Conservation (phyloP, 2,329 filamentous ascomycete genomes). For the Xylaria sp. region DNA sequence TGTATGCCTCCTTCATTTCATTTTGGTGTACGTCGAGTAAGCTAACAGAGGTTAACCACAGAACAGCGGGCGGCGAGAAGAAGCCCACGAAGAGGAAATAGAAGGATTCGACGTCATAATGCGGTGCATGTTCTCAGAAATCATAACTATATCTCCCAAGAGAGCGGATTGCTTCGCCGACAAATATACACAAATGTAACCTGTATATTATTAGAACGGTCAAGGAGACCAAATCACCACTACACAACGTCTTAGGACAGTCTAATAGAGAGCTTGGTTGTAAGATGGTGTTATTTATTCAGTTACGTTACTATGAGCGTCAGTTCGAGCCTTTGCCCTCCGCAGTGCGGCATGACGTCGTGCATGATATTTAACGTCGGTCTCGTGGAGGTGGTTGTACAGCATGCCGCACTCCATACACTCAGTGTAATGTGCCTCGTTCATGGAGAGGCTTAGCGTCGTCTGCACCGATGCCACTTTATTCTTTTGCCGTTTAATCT, state of each 20-base stretch:
- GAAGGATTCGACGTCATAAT: not conserved
- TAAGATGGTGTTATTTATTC: conserved; percentile 9
- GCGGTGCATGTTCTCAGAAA: not conserved
- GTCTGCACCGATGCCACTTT: conserved; percentile 54
- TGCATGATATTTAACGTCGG: conserved; percentile 57
- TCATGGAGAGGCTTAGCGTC: conserved; percentile 54
- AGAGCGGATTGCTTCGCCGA: not conserved
- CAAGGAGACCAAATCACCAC: not conserved
- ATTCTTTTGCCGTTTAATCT: conserved; percentile 23
- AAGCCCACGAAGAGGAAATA: too few species aligned
- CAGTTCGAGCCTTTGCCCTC: conserved; percentile 40
- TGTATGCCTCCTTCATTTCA: not conserved
- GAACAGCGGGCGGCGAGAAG: not conserved
- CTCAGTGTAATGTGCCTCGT: conserved; percentile 54
- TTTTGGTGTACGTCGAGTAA: not conserved
- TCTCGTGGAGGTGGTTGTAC: conserved; percentile 59
- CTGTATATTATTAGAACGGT: not conserved
- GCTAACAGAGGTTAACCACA: not conserved
- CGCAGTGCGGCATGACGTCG: conserved; percentile 51
- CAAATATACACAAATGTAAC: not conserved
- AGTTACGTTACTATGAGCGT: not conserved
- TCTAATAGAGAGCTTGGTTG: not conserved
- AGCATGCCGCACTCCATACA: conserved; percentile 58
- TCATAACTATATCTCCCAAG: not conserved
- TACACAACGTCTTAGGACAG: not conserved